These are phyloP conservation scores for Leccinum griseonigrum DNA, from an alignment of 1,284 basidiomycete species.

Conservation along the genomic window DNA sequence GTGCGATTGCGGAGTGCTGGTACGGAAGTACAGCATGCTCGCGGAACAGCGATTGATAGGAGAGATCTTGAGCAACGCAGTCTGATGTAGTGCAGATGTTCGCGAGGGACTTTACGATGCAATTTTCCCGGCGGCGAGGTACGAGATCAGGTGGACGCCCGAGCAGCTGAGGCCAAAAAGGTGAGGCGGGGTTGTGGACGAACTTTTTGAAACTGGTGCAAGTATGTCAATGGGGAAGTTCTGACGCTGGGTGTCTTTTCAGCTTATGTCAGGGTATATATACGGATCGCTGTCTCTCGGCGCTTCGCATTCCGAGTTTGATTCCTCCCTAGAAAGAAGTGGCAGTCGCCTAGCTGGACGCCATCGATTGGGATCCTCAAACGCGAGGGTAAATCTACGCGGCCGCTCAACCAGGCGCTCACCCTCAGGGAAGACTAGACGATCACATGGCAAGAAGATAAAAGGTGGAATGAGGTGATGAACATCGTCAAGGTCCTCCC, in stretches of 20 bases:
- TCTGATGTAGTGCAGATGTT: too few relatives aligned
- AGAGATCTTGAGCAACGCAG: too few relatives aligned
- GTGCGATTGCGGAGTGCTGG: too few relatives aligned
- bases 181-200: too few relatives aligned
- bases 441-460: constrained; percentile 55
- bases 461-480: constrained; percentile 47
- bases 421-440: constrained; percentile 47
- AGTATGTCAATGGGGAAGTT: background rate
- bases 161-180: too few relatives aligned
- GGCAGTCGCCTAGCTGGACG: constrained; percentile 35
- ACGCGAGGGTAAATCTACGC: constrained; percentile 35
- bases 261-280: constrained; percentile 51
- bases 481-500: constrained; percentile 30
- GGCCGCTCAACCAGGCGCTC: constrained; percentile 41
- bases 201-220: too few relatives aligned
- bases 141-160: too few relatives aligned
- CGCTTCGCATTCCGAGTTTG: constrained; percentile 36
- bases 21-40: too few relatives aligned
- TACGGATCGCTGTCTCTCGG: constrained; percentile 62
- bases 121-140: too few relatives aligned
- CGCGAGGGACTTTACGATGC: too few relatives aligned
- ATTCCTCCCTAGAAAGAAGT: constrained; percentile 10
- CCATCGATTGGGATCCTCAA: constrained; percentile 42
- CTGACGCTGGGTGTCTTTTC: too few relatives aligned
- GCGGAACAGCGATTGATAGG: too few relatives aligned